Evolutionary conservation across 2,329 filamentous ascomycete genomes (phyloP), one percentile per base, ranked within the genome.

Genomic region (Colletotrichum endophyticum): DNA sequence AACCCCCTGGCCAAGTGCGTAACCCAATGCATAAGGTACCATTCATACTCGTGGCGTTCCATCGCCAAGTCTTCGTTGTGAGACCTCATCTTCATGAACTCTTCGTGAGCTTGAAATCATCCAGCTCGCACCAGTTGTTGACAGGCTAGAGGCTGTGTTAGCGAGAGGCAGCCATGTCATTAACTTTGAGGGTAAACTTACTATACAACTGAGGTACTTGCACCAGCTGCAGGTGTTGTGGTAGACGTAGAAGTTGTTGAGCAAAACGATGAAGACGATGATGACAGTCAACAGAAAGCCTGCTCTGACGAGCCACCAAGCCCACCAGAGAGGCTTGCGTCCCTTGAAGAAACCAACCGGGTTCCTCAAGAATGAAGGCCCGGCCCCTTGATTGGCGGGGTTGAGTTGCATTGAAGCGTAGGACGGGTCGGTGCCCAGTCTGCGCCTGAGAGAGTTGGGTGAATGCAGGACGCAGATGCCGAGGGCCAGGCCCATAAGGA

Each of bases 251-350:
- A 99, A 99, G 86, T 98, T 97, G 83, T 96, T 93, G 76, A 99
- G 85, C 70, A 99, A 88, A 61, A 98, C 87, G 77, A 98, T 94
- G 83, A 99, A 98, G 2, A 94, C 94, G 56, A 98, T 90, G 44
- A 98, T 88, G 39, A 96, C 94, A n/a, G 93, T 90, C 9, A 98
- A 90, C 68, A 99, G 87, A 28, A 94, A 93, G 0, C 91, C 95
- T 1, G 91, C 95, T 22, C 97, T 92, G 32, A 99, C 90, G 27
- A 98, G 85, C 96, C 96, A 99, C 97, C 97, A 99, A 8, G 88
- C 94, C 97, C 97, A 99, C 97, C 97, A 99, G 9, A 98, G 89
- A 27, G 95, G 94, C 84, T 98, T 98, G 22, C 97, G 91, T 25
- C 95, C 95, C 84, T 96, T 96, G 87, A 99, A 99, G 86, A 98